Evolutionary conservation across 2,329 filamentous ascomycete genomes (phyloP).

Genomic region (Conoideocrella luteorostrata): DNA sequence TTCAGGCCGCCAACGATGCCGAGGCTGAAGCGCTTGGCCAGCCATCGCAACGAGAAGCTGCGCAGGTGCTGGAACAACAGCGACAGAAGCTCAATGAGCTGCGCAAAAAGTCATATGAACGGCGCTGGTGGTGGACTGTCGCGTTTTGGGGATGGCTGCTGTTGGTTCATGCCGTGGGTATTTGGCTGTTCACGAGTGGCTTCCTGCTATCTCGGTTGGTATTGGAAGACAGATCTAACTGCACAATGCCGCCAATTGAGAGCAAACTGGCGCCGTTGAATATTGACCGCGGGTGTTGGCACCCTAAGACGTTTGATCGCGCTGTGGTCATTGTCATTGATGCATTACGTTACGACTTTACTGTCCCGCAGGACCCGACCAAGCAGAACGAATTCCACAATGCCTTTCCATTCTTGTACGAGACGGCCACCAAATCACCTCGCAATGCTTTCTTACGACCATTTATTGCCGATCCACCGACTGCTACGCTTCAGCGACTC

Average conservation of each 20-base stretch:
- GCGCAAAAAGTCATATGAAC: constrained; percentile 44
- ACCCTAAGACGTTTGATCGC: constrained; percentile 87
- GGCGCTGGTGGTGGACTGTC: constrained; percentile 51
- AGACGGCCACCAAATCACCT: constrained; percentile 67
- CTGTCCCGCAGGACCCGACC: constrained; percentile 58
- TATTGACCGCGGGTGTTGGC: constrained; percentile 76
- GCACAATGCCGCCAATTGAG: constrained; percentile 60
- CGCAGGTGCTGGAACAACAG: constrained; percentile 35
- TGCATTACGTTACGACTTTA: constrained; percentile 94
- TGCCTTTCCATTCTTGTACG: constrained; percentile 78
- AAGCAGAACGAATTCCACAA: constrained; percentile 63
- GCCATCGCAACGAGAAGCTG: constrained; percentile 25
- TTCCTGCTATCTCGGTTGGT: constrained; percentile 86
- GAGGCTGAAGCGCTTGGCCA: constrained; percentile 21
- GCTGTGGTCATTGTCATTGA: constrained; percentile 88
- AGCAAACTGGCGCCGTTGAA: constrained; percentile 32
- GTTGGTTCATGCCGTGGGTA: constrained; percentile 69
- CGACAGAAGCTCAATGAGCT: constrained; percentile 41
- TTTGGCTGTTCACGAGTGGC: constrained; percentile 89
- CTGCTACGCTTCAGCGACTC: constrained; percentile 82
- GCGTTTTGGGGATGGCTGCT: constrained; percentile 66
- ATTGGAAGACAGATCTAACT: constrained; percentile 69
- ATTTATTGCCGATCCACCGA: constrained; percentile 96
- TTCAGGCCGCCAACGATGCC: constrained; percentile 38
- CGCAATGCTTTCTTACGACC: constrained; percentile 83